Conservation (phyloP, 129 eudicot genomes). For the Helianthus annuus region DNA sequence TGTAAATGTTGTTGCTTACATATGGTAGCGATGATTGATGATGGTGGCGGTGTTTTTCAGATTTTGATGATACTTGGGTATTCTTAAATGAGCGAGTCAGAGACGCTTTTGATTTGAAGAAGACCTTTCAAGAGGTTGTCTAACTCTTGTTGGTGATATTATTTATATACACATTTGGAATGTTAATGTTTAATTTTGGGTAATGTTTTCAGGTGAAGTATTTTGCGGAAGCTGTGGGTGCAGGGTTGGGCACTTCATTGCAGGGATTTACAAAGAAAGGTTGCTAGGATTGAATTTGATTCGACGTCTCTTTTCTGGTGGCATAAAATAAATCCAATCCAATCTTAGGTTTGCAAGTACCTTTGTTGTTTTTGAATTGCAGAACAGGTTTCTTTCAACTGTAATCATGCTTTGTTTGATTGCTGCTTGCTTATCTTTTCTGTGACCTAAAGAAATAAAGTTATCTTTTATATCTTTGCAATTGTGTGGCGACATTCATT, state of each 20-base stretch:
- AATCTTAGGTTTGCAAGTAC: background rate
- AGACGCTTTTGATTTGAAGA: slow-evolving; percentile 89
- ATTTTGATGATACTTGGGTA: slow-evolving; percentile 84
- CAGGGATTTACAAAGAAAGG: slow-evolving; percentile 61
- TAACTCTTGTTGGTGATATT: slow-evolving; percentile 2
- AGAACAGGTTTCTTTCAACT: background rate
- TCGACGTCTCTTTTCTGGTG: background rate
- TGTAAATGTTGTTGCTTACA: background rate
- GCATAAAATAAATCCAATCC: background rate
- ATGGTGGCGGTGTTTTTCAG: slow-evolving; percentile 38
- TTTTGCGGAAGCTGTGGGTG: slow-evolving; percentile 89
- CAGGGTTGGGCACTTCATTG: slow-evolving; percentile 76
- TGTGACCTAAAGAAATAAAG: background rate
- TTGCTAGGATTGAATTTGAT: slow-evolving; percentile 30
- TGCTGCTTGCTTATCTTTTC: background rate
- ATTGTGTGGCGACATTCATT: too few species aligned
- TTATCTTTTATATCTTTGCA: background rate
- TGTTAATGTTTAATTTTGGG: background rate
- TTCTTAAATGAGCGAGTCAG: slow-evolving; percentile 77
- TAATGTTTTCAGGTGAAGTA: slow-evolving; percentile 60
- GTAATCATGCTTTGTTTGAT: background rate
- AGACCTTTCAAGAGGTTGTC: slow-evolving; percentile 82
- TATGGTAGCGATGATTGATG: slow-evolving; percentile 19
- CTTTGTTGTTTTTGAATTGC: background rate
- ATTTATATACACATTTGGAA: background rate